phyloP scores from a whole-genome alignment of 257 asterid species.

The Ballota nigra region DNA sequence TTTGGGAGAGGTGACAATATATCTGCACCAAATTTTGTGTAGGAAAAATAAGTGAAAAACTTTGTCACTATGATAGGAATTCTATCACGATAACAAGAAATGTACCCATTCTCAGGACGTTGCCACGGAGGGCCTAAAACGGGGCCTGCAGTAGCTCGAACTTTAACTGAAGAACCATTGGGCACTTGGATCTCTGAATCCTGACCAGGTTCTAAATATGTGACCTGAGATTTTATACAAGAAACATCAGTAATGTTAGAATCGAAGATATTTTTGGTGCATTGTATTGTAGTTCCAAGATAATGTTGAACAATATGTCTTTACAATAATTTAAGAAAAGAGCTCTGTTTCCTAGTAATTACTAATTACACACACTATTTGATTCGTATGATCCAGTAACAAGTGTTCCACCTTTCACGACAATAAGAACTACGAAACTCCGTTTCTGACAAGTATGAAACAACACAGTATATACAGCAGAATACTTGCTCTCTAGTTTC shows the following conservation, averaged over 20 bases:
- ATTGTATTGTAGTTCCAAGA: too few relatives aligned
- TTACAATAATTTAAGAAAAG: neutral
- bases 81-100: neutral
- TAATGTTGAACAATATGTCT: neutral
- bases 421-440: neutral
- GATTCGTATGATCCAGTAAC: neutral
- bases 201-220: conserved; percentile 83
- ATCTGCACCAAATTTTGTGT: conserved; percentile 40
- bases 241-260: neutral
- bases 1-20: conserved; percentile 66
- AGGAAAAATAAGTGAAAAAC: neutral
- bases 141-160: conserved; percentile 89
- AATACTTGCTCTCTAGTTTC: neutral
- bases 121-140: conserved; percentile 98
- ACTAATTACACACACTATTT: neutral
- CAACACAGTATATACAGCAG: neutral
- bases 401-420: neutral
- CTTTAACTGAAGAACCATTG: conserved; percentile 46
- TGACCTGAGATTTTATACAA: conserved; percentile 45
- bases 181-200: conserved; percentile 42
- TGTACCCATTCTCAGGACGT: conserved; percentile 90
- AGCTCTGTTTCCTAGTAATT: neutral
- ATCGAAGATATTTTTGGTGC: neutral
- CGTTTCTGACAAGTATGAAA: neutral
- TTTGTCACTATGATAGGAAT: neutral